Base-by-base conservation (phyloP, 2,329 filamentous ascomycete species). In the Huntiella bhutanensis region DNA sequence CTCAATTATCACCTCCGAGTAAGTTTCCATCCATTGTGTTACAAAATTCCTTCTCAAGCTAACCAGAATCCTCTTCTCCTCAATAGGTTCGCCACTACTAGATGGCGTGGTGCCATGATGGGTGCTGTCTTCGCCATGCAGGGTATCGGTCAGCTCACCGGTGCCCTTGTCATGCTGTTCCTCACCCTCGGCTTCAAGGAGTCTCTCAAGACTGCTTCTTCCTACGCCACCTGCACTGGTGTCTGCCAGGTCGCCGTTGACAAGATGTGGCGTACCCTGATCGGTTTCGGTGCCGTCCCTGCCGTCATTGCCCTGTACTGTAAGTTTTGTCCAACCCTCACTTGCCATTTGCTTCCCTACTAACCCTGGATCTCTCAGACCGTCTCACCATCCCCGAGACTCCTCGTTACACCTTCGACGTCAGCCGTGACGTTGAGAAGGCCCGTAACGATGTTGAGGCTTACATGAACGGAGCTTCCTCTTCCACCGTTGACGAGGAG, bases 91-190 rank as follows among this genome's bases (percentile, higher is more conserved):
- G 82, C 83, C 8, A 87, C 80, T 3, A 88, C 82, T 45, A 85
- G 80, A 61, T 87, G 82, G 77, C 68, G 83, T 60, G 83, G 82
- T 53, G 82, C 82, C 52, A 91, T 91, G 79, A 87, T 92, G 78
- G 81, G 75, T 33, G 70, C 81, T 12, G 83, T 91, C 46, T 91
- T 91, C 56, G 81, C 82, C 53, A 88, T 87, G 81, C 83, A 92
- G 60, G 82, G 83, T 52, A 71, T 91, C 44, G 83, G 84, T 15
- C 83, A 91, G 61, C 76, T 91, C 46, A 68, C 67, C 19, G 82
- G 80, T 42, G 81, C 81, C 41, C 72, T 88, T 28, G 68, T 91
- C 52, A 80, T 83, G 59, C 66, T 91, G 41, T 82, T 87, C 55
- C 71, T 82, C 48, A 81, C 79, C 0, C 64, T 76, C 11, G 79